A percentile compares a stretch with the other conserved stretches of the same genome.
Evolutionary conservation across 2,329 filamentous ascomycete species (phyloP).

Genomic region (Xylariaceae sp.): DNA sequence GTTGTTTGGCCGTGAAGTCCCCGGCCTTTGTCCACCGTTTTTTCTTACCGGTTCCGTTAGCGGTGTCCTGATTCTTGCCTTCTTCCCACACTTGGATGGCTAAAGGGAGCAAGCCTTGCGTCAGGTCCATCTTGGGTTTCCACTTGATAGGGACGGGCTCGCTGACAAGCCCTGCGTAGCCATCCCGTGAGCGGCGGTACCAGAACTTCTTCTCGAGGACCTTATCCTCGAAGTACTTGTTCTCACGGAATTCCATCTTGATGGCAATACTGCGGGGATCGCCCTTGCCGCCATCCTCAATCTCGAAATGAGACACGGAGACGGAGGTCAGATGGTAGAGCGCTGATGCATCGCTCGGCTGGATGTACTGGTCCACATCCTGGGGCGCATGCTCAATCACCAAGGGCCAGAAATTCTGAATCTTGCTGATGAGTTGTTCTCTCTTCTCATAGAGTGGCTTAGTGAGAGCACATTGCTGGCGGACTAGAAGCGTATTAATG

Average conservation of each 20-base stretch:
- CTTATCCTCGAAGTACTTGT: constrained; percentile 75
- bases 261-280: constrained; percentile 78
- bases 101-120: constrained; percentile 70
- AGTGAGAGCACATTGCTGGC: constrained; percentile 65
- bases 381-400: constrained; percentile 82
- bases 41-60: constrained; percentile 38
- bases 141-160: constrained; percentile 85
- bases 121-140: constrained; percentile 83
- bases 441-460: constrained; percentile 73
- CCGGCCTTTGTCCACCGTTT: constrained; percentile 52
- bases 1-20: constrained; percentile 49
- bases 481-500: constrained; percentile 48
- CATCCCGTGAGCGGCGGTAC: constrained; percentile 66
- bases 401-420: constrained; percentile 90
- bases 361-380: constrained; percentile 84
- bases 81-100: constrained; percentile 67
- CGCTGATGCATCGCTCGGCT: constrained; percentile 73
- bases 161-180: constrained; percentile 74
- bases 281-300: constrained; percentile 57
- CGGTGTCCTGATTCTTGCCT: constrained; percentile 41
- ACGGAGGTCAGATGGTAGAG: constrained; percentile 63
- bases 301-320: constrained; percentile 75
- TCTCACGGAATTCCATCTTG: constrained; percentile 73
- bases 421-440: constrained; percentile 62
- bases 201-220: constrained; percentile 89